Evolutionary conservation across 768 basidiomycete genomes (phyloP), one percentile per base, ranked within the genome.

Genomic region (Dendrothele bispora): DNA sequence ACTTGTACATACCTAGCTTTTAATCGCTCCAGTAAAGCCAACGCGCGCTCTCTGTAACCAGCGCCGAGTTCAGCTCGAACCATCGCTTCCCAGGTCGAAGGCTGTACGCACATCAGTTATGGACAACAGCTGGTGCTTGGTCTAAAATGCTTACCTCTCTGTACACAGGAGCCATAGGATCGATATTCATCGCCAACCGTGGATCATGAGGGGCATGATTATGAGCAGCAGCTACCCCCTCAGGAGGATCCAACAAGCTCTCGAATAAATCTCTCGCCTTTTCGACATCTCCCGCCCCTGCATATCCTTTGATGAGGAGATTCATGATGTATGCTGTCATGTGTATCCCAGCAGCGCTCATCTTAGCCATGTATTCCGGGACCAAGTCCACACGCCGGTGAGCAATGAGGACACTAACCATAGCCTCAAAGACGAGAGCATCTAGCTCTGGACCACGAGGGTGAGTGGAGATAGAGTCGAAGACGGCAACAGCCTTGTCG

Each of bases 271-370:
- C 66, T 29, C 95, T 75, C 1, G 95, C 85, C 46, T 79, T 72
- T 14, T 81, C 83, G 45, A 98, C 72, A 34, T 86, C 72, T 15
- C 86, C 85, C 1, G 74, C 76, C 22, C 83, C 78, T 0, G 94
- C 74, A 51, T 75, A 83, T 1, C 83, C 84, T 61, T 82, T 80
- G 69, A 93, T 89, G 58, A 91, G 69, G 48, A 86, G 74, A 70
- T 98, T 98, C 22, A 87, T 88, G 54, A 98, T 89, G 66, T 99
- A 99, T 5, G 95, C 94, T 2, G 95, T 98, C 82, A 93, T 86
- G 57, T 88, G 87, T 7, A 94, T 81, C 26, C 82, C 82, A 5
- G 77, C 71, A 1, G 66, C 56, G 20, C 67, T 69, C 71, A 98
- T 82, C 48, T 80, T 79, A 26, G 69, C 61, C 28, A 87, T 64